Conservation (phyloP, 1,284 basidiomycete genomes). For the Lentinus polychrous region DNA sequence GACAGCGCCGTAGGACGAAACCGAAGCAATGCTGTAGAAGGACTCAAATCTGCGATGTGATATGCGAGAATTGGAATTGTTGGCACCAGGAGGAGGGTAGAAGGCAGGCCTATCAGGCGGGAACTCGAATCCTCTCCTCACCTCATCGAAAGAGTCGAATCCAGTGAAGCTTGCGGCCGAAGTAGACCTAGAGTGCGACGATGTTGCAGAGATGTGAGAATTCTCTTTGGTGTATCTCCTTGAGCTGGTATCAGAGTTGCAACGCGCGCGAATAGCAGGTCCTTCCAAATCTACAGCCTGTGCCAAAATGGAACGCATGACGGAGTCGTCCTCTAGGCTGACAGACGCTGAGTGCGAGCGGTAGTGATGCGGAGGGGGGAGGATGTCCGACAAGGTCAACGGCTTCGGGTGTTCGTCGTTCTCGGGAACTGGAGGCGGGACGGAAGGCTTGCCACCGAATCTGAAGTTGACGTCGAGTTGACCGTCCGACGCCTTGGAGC, state of each 20-base stretch:
- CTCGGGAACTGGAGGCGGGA: conserved; percentile 15
- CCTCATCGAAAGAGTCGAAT: conserved; percentile 67
- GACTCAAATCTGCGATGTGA: conserved; percentile 52
- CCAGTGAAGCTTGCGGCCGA: conserved; percentile 62
- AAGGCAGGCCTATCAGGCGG: conserved; percentile 52
- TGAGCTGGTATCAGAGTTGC: conserved; percentile 40
- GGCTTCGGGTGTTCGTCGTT: conserved; percentile 20
- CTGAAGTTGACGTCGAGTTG: conserved; percentile 63
- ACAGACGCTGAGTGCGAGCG: conserved; percentile 35
- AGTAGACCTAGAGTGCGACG: conserved; percentile 37
- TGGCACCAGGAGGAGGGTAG: conserved; percentile 46
- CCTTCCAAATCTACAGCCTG: conserved; percentile 31
- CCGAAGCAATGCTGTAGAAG: conserved; percentile 69
- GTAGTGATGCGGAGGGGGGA: conserved; percentile 52
- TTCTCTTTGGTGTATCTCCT: neutral
- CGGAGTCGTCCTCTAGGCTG: conserved; percentile 42
- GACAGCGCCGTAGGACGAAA: conserved; percentile 73
- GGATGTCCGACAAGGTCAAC: conserved; percentile 65
- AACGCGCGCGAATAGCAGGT: conserved; percentile 25
- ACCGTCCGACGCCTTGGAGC: conserved; percentile 51
- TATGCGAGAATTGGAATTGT: conserved; percentile 16
- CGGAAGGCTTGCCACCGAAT: conserved; percentile 53
- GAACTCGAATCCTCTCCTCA: conserved; percentile 69
- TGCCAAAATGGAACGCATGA: conserved; percentile 52
- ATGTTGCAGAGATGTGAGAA: conserved; percentile 1